Evolutionary conservation across 2,329 filamentous ascomycete genomes (phyloP), one percentile per base, ranked within the genome.

Genomic region (Hymenoscyphus fructigenus): DNA sequence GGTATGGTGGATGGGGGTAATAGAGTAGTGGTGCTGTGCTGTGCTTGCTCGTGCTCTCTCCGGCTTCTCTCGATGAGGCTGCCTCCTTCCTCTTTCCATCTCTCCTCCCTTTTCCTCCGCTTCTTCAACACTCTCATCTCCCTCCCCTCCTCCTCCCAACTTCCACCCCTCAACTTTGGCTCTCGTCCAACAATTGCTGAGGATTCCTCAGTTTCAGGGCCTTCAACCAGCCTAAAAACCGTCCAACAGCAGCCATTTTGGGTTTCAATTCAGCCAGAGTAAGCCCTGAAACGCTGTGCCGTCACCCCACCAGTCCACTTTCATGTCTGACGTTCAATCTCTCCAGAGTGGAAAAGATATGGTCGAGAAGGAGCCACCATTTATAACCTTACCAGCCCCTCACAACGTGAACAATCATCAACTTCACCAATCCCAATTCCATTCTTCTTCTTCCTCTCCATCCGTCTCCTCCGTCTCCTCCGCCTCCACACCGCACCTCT

Each of bases 261-360:
- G 50, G 57, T 62, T 60, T 62, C 65, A 60, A 65, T 66, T 65
- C 62, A 64, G 59, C 61, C 66, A 67, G 57, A 70, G 65, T 70
- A 65, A 68, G 65, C 68, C 41, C 53, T 60, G 64, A 60, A 57
- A 62, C 64, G 60, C 68, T 67, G 59, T 62, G 61, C 66, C 50
- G 56, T 62, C 64, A 68, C 68, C 66, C 69, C 69, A 66, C 63
- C 62, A 60, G 57, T 58, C 53, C 57, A 66, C 59, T 59, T 20
- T 32, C 44, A 56, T 32, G 60, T 44, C 34, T 26, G 12, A 36
- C 34, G 12, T 28, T 32, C 28, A 56, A 34, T 5, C 34, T 23
- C 59, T 12, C 57, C 28, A 57, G 55, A 59, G 36, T 47, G 60
- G 41, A 50, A 50, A 41, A 64, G 62, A 62, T 17, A 70, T 69